Conservation (phyloP, 1,139 yeast genomes). For the Candida albicans region DNA sequence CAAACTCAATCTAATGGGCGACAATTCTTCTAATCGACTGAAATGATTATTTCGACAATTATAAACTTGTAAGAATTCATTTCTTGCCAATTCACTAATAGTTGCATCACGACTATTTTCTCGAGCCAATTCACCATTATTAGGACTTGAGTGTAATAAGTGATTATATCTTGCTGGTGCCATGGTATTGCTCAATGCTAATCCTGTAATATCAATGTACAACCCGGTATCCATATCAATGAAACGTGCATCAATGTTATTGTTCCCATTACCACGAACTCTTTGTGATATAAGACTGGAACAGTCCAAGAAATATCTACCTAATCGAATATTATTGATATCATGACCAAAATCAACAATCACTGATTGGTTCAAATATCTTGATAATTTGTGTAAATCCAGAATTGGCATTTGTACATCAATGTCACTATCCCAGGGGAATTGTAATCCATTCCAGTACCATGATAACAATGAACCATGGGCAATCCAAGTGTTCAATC, state of each 20-base stretch:
- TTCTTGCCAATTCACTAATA: conserved; percentile 17
- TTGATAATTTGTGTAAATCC: conserved; percentile 30
- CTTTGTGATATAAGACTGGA: conserved; percentile 28
- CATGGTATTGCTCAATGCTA: conserved; percentile 27
- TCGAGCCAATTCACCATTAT: too few species aligned
- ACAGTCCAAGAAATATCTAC: conserved; percentile 19
- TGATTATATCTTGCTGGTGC: conserved; percentile 27
- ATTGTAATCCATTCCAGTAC: conserved; percentile 44
- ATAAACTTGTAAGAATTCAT: conserved; percentile 31
- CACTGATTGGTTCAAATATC: conserved; percentile 36
- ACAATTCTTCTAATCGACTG: conserved; percentile 28
- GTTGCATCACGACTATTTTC: conserved; percentile 10
- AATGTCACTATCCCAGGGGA: conserved; percentile 41
- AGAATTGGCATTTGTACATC: conserved; percentile 39
- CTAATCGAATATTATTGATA: conserved; percentile 36
- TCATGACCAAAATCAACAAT: conserved; percentile 34
- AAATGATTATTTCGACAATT: conserved; percentile 51
- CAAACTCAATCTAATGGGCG: conserved; percentile 28
- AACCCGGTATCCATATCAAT: conserved; percentile 41
- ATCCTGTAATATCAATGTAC: conserved; percentile 40
- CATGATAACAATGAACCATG: conserved; percentile 54
- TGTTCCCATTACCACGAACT: conserved; percentile 31
- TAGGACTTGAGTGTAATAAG: too few species aligned
- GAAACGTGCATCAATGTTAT: conserved; percentile 41
- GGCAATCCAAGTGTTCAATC: conserved; percentile 45